phyloP scores from a whole-genome alignment of 805 yeast species.

The Ogataea haglerorum region DNA sequence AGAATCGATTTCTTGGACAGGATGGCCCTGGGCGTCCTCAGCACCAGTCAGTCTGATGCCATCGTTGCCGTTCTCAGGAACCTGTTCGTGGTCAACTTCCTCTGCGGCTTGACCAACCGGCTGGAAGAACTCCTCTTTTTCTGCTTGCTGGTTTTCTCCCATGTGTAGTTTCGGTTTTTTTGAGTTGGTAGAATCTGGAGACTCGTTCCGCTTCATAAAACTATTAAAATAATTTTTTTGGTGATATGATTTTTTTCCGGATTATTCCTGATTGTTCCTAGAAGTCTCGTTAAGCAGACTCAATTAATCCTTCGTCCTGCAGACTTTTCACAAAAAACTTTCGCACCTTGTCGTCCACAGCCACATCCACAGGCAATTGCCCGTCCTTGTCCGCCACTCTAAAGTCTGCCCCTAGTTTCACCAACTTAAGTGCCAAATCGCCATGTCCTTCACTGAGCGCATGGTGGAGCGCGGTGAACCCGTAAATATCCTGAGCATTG shows the following conservation, averaged over 20 bases:
- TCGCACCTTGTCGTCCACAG: slow-evolving; percentile 50
- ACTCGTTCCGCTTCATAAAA: slow-evolving; percentile 17
- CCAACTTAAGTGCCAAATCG: slow-evolving; percentile 63
- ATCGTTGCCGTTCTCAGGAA: slow-evolving; percentile 27
- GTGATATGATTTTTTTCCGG: neutral
- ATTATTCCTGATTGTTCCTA: slow-evolving; percentile 1
- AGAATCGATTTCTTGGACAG: slow-evolving; percentile 93
- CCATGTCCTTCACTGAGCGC: slow-evolving; percentile 89
- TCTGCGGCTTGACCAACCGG: slow-evolving; percentile 62
- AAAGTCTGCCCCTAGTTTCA: slow-evolving; percentile 66
- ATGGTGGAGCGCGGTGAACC: slow-evolving; percentile 88
- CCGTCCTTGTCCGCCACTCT: slow-evolving; percentile 48
- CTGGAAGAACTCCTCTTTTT: slow-evolving; percentile 44
- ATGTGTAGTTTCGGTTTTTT: slow-evolving; percentile 30
- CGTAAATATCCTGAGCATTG: slow-evolving; percentile 63
- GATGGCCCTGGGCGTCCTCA: slow-evolving; percentile 80
- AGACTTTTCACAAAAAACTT: slow-evolving; percentile 34
- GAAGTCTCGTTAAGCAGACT: neutral
- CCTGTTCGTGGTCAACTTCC: slow-evolving; percentile 36
- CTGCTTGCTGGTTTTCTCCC: slow-evolving; percentile 19
- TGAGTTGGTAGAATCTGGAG: slow-evolving; percentile 10
- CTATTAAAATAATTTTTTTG: slow-evolving; percentile 1
- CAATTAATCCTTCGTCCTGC: slow-evolving; percentile 21
- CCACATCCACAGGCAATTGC: slow-evolving; percentile 50
- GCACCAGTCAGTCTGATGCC: slow-evolving; percentile 71